Evolutionary conservation across 1,284 basidiomycete genomes (phyloP), one percentile per base, ranked within the genome.

Genomic region (Cryptococcus jaspeensis): DNA sequence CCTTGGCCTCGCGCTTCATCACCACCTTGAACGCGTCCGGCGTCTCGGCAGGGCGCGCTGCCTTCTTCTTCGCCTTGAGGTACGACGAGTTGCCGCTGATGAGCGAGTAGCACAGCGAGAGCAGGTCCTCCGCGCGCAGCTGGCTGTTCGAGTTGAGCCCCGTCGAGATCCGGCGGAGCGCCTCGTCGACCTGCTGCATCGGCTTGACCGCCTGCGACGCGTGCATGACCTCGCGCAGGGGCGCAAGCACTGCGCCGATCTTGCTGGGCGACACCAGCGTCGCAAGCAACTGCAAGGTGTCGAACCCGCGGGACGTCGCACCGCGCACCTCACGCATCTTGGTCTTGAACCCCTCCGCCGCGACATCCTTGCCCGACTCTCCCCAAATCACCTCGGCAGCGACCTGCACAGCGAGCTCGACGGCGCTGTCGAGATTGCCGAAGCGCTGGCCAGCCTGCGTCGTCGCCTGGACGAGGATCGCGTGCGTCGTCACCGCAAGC

Each of bases 381-480:
- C 95, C 95, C 71, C 98, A 98, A 52, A 98, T 84, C 55, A 98
- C 95, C 70, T 98, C 95, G 0, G 89, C 86, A 2, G 92, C 87
- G 37, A 97, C 80, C 67, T 89, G 84, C 0, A 89, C 87, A 1
- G 91, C 81, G 63, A 91, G 87, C 38, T 83, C 82, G 45, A 94
- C 87, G 59, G 88, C 88, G 18, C 83, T 82, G 66, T 96, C 92
- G 0, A 97, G 82, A 42, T 81, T 82, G 47, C 79, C 74, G 69
- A 92, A 89, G 22, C 66, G 55, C 3, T 87, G 85, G 1, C 83
- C 79, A 3, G 70, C 73, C 36, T 76, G 69, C 0, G 75, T 66
- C 0, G 91, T 93, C 50, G 91, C 83, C 58, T 92, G 85, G 8
- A 87, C 84, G 18, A 99, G 80, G 35, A 99, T 79, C 0, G 89